Evolutionary conservation across 306 rosid genomes (phyloP), one percentile per base, ranked within the genome.

Genomic region (Purshia tridentata): DNA sequence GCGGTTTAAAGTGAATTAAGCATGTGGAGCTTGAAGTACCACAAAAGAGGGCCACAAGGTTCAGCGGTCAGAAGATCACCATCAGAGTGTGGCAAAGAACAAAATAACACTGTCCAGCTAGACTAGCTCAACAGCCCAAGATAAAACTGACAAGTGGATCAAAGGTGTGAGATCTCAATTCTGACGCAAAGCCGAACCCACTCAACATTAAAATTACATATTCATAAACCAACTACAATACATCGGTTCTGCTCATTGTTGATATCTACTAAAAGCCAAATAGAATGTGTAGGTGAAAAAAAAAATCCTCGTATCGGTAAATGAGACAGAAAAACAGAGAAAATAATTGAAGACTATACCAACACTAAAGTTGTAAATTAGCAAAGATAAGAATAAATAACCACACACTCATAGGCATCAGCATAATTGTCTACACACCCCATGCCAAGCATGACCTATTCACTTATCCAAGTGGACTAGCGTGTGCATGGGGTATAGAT

Each of bases 1-100:
- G 42, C 6, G 22, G 2, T 54, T 29, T 12, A 41, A 42, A 42
- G 51, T 54, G 65, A 41, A 41, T 13, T n/a, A 42, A 55, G 65
- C 53, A 42, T 41, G 42, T 42, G 18, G 59, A 54, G 65, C 9
- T 41, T 54, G 8, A 1, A 69, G 65, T 35, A 40, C 23, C 35
- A 16, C 0, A 15, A 6, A 23, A 8, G 10, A 53, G 50, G 16
- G 18, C 53, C n/a, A 39, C 35, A 69, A 54, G 16, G 14, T 54
- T 18, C 73, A 69, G 40, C 42, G 51, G 63, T 19, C 49, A 35
- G 74, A 69, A 41, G 40, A 69, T 69, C 23, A n/a, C 13, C 40
- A 53, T 5, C 10, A 59, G 41, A n/a, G 48, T 48, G 22, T 18
- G 61, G 37, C 41, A 53, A 18, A 54, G 51, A 69, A 10, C 47